Evolutionary conservation across 2,329 filamentous ascomycete species (phyloP).

Genomic region (Trichoderma sp.): DNA sequence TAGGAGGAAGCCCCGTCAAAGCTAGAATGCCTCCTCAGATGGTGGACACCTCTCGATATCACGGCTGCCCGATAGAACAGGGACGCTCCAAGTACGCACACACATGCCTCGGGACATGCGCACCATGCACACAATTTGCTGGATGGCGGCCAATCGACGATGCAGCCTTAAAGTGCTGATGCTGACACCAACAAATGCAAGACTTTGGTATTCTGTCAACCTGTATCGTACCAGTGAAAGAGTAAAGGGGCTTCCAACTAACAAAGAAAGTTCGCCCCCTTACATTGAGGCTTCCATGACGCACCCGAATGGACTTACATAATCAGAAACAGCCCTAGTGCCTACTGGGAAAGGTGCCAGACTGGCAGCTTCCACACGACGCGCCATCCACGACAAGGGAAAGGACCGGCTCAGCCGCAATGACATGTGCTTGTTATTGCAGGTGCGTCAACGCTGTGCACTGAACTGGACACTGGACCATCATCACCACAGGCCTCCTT

Average conservation of each 20-base stretch:
- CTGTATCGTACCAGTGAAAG: not conserved
- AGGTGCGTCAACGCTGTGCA: not conserved
- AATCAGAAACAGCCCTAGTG: not conserved
- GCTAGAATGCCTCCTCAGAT: not conserved
- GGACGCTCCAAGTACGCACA: not conserved
- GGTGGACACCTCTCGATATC: not conserved
- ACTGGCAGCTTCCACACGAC: not conserved
- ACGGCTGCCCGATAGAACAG: not conserved
- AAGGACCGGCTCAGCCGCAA: not conserved
- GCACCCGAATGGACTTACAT: not conserved
- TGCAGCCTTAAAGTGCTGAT: not conserved
- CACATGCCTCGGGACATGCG: not conserved
- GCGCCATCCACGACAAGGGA: constrained; percentile 2
- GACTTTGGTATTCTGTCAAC: not conserved
- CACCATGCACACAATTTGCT: not conserved
- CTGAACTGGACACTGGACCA: not conserved
- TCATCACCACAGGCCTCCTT: not conserved
- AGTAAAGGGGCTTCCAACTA: too few relatives aligned
- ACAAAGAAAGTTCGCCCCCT: not conserved
- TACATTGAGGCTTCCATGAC: not conserved
- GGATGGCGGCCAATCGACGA: not conserved
- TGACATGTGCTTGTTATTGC: constrained; percentile 12
- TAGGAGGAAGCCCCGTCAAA: not conserved
- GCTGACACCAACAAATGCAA: not conserved
- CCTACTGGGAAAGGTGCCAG: not conserved